Percentiles rank a stretch among this genome's conserved stretches.
phyloP scores from a whole-genome alignment of 1,284 basidiomycete genomes.

The Malassezia restricta region DNA sequence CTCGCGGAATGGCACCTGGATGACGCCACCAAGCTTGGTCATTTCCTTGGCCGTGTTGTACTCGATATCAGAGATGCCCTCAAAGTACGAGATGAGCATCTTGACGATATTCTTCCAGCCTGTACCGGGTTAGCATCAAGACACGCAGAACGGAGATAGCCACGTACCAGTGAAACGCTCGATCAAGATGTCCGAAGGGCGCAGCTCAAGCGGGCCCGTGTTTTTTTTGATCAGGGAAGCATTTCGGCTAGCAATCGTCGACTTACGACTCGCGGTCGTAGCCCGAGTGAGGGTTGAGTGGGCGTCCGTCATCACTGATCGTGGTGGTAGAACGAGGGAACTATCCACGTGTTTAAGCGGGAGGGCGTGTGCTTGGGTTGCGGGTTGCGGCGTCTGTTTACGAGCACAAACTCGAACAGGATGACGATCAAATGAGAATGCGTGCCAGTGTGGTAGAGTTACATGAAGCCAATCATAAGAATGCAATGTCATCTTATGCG shows the following conservation, averaged over 20 bases:
- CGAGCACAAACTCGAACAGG: no score
- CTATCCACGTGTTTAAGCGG: no score
- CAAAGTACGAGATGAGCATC: slow-evolving; percentile 49
- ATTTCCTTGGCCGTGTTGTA: slow-evolving; percentile 88
- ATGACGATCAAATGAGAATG: no score
- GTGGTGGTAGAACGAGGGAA: slow-evolving; percentile 4
- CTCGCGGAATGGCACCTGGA: slow-evolving; percentile 89
- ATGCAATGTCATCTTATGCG: no score
- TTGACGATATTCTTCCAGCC: slow-evolving; percentile 84
- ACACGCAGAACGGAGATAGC: background rate
- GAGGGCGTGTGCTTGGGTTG: no score
- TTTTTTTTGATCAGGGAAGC: slow-evolving; percentile 48
- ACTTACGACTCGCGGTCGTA: slow-evolving; percentile 42
- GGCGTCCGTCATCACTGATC: slow-evolving; percentile 34
- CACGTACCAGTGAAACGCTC: slow-evolving; percentile 55
- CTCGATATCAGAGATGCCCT: slow-evolving; percentile 53
- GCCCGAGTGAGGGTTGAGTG: slow-evolving; percentile 40
- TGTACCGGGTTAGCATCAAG: background rate
- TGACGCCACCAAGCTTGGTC: slow-evolving; percentile 87
- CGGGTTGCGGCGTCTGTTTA: no score
- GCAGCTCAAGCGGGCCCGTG: slow-evolving; percentile 61
- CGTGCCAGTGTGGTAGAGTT: no score
- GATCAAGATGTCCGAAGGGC: slow-evolving; percentile 89
- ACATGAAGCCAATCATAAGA: no score
- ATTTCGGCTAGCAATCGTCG: slow-evolving; percentile 46